Evolutionary conservation across 495 filamentous ascomycete species (phyloP).

Genomic region (Aspergillus bridgeri): DNA sequence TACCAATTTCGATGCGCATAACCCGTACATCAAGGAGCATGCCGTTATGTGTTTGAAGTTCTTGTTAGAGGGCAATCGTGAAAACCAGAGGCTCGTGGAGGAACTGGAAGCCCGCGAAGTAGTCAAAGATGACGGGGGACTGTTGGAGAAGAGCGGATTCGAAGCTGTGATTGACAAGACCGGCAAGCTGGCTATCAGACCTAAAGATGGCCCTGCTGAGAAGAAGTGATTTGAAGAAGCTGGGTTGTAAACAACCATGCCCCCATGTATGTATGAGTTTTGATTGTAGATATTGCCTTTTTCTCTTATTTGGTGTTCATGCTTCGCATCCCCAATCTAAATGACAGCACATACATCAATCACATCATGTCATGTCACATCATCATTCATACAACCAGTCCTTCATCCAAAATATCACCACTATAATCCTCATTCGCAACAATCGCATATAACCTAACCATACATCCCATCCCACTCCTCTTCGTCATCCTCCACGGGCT

Average conservation of each 20-base stretch:
- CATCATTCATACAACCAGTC: not conserved
- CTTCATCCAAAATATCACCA: too few relatives aligned
- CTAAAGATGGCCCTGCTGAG: conserved; percentile 23
- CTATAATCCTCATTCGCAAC: not conserved
- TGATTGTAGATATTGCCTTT: not conserved
- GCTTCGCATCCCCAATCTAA: not conserved
- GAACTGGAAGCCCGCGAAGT: conserved; percentile 56
- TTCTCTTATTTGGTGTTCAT: not conserved
- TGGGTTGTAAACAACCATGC: not conserved
- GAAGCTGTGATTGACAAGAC: conserved; percentile 53
- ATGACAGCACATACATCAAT: not conserved
- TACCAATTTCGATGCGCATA: conserved; percentile 81
- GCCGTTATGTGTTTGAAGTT: conserved; percentile 89
- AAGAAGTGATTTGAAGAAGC: not conserved
- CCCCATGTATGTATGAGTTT: not conserved
- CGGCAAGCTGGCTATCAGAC: conserved; percentile 45
- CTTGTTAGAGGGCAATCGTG: conserved; percentile 76
- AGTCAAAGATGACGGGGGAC: conserved; percentile 44
- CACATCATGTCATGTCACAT: not conserved
- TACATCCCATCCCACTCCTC: conserved; percentile 75
- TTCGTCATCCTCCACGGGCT: conserved; percentile 57
- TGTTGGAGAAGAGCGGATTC: conserved; percentile 50
- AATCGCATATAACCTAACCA: conserved; percentile 41
- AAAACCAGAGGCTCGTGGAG: conserved; percentile 72
- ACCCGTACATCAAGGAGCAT: conserved; percentile 86